Evolutionary conservation across 2,329 filamentous ascomycete genomes (phyloP).

Genomic region (Scopulariopsis brevicaulis): DNA sequence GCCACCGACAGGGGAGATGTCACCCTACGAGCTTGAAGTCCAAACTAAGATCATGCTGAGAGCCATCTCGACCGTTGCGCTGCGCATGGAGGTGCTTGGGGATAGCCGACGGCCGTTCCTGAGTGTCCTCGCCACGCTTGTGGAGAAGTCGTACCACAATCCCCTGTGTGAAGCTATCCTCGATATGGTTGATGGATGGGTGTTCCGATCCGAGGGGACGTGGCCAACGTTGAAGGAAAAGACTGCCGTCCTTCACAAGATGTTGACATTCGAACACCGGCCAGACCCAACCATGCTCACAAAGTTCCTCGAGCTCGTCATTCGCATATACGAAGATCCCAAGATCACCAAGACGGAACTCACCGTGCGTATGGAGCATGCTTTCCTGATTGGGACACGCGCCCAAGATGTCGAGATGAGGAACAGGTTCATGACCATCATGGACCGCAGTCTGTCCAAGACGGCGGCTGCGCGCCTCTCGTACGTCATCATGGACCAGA

Average conservation of each 20-base stretch:
- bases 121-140: slow-evolving; percentile 85
- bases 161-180: slow-evolving; percentile 86
- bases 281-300: slow-evolving; percentile 74
- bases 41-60: slow-evolving; percentile 89
- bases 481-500: slow-evolving; percentile 84
- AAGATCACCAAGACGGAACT: slow-evolving; percentile 92
- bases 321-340: slow-evolving; percentile 94
- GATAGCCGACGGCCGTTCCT: slow-evolving; percentile 89
- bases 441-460: slow-evolving; percentile 89
- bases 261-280: slow-evolving; percentile 88
- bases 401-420: slow-evolving; percentile 94
- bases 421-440: slow-evolving; percentile 91
- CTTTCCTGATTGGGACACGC: slow-evolving; percentile 89
- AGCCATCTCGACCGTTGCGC: slow-evolving; percentile 82
- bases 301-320: slow-evolving; percentile 91
- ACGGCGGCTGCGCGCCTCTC: slow-evolving; percentile 79
- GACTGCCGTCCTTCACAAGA: slow-evolving; percentile 97
- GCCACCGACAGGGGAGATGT: slow-evolving; percentile 36
- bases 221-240: slow-evolving; percentile 98
- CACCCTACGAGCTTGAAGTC: slow-evolving; percentile 72
- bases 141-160: slow-evolving; percentile 86
- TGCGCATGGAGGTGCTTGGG: slow-evolving; percentile 84
- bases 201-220: slow-evolving; percentile 88
- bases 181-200: slow-evolving; percentile 88
- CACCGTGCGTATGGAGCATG: slow-evolving; percentile 94